Base-by-base conservation (phyloP, 495 filamentous ascomycete species). In the Annulohypoxylon nitens region DNA sequence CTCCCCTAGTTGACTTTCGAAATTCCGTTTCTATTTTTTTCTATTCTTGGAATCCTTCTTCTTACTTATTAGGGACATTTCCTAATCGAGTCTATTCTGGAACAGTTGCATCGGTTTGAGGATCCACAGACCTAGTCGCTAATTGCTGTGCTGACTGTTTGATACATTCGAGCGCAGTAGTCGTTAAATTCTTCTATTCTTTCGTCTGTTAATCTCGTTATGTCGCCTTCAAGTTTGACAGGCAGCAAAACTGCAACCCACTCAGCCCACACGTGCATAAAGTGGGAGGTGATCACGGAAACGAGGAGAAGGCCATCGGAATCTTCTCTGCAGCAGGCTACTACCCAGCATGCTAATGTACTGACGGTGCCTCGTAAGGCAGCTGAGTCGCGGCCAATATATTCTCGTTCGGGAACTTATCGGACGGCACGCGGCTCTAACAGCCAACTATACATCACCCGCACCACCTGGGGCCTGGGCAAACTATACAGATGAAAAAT, bases 1-100 rank as follows among this genome's bases (percentile, higher is more conserved):
- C 37, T 48, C 60, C 41, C 71, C 60, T 70, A 61, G 67, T 57
- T 36, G 26, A 64, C 26, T 18, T 63, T 37, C 63, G 30, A 54
- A 37, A 47, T 67, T 64, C 67, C 63, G 72, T 47, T 47, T 47
- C 43, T 47, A 47, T 47, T 47, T 20, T 47, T 61, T 75, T 67
- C 72, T 75, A 75, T 75, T 75, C 67, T 75, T 75, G 64, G 72
- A 70, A 41, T 60, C 23, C 51, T 12, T 43, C 23, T 70, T 63
- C 34, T 57, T n/a, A 37, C 50, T 50, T 12, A 54, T 43, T 65
- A 61, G 48, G 33, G 14, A 67, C 50, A 54, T 55, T 74, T 70
- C 67, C 63, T 54, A 48, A 66, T 75, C 39, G 14, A 70, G 72
- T 26, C 18, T 63, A 3, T 59, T 66, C 62, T 70, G 72, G 41